phyloP scores from a whole-genome alignment of 768 basidiomycete species.

The Heimioporus sp. region DNA sequence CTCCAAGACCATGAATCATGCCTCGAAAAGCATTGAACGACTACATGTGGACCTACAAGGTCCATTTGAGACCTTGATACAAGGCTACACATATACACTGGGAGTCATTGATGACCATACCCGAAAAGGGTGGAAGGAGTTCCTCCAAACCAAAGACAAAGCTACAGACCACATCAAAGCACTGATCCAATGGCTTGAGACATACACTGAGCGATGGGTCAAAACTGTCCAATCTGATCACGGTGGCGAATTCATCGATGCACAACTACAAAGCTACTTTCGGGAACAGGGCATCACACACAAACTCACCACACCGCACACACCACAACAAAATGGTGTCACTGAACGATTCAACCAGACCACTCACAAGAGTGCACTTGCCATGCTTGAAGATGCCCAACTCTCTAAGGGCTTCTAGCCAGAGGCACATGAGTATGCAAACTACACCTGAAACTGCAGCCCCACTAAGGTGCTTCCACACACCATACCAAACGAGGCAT shows the following conservation, averaged over 20 bases:
- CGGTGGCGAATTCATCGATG: not conserved
- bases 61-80: too few relatives aligned
- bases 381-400: constrained; percentile 20
- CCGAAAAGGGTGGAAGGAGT: too few relatives aligned
- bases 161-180: too few relatives aligned
- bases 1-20: too few relatives aligned
- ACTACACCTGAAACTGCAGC: not conserved
- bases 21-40: too few relatives aligned
- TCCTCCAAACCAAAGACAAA: too few relatives aligned
- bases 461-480: not conserved
- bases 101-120: too few relatives aligned
- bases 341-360: constrained; percentile 23
- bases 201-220: too few relatives aligned
- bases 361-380: constrained; percentile 18
- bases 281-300: not conserved
- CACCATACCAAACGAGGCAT: constrained; percentile 10
- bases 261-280: not conserved
- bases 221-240: too few relatives aligned
- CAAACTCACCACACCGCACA: not conserved
- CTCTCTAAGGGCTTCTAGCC: constrained; percentile 24
- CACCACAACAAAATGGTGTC: not conserved
- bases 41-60: too few relatives aligned
- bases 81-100: too few relatives aligned
- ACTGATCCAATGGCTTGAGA: too few relatives aligned
- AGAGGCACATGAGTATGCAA: constrained; percentile 6